These are phyloP conservation scores for Telfairia occidentalis DNA, from an alignment of 331 rosid species.

Conservation along the genomic window DNA sequence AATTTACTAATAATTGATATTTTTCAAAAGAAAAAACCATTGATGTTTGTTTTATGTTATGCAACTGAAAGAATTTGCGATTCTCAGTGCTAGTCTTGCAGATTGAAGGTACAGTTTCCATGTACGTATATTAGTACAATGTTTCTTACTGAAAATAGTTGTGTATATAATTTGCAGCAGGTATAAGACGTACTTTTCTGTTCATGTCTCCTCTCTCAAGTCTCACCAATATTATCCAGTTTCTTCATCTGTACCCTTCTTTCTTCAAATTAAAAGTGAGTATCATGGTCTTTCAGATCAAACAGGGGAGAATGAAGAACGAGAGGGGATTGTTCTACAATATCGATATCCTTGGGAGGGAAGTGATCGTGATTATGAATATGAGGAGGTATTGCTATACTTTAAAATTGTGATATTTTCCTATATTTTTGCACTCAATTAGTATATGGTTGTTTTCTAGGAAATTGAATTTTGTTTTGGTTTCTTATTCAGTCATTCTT, in stretches of 20 bases:
- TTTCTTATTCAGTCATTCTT: not conserved
- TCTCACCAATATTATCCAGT: conserved; percentile 2
- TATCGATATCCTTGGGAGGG: conserved; percentile 83
- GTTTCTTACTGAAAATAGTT: not conserved
- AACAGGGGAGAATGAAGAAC: conserved; percentile 45
- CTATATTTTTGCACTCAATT: not conserved
- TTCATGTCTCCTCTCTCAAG: not conserved
- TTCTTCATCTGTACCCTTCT: not conserved
- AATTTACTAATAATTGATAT: not conserved
- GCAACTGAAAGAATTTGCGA: not conserved
- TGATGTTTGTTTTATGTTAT: not conserved
- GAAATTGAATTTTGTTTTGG: not conserved
- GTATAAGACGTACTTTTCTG: not conserved
- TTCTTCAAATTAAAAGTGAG: not conserved
- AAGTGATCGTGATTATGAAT: conserved; percentile 68
- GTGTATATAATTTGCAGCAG: not conserved
- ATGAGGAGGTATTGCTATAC: conserved; percentile 59
- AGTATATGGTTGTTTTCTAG: not conserved
- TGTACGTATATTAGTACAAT: not conserved
- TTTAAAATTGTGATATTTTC: not conserved
- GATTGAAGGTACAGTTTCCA: not conserved
- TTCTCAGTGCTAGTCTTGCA: not conserved
- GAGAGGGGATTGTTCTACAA: conserved; percentile 29
- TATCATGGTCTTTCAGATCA: conserved; percentile 30
- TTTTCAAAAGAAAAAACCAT: too few species aligned